phyloP scores from a whole-genome alignment of 2,329 filamentous ascomycete species.

The Microdochium trichocladiopsis region DNA sequence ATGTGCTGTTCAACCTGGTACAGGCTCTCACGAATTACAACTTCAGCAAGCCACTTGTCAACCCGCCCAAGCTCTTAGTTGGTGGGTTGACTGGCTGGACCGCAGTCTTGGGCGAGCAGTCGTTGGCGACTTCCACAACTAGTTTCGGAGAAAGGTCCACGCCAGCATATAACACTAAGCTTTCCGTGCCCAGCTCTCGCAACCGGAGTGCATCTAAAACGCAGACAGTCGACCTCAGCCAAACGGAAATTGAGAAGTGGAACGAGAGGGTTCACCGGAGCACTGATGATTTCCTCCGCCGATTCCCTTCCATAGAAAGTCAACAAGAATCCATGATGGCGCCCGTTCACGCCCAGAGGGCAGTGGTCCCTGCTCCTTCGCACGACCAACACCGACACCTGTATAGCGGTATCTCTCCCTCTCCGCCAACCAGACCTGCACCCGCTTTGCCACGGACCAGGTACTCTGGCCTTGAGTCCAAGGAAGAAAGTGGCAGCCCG shows the following conservation, averaged over 20 bases:
- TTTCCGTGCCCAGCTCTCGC: constrained; percentile 7
- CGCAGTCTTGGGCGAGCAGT: constrained; percentile 68
- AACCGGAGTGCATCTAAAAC: constrained; percentile 35
- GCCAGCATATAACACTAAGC: constrained; percentile 6
- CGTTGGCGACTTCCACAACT: constrained; percentile 38
- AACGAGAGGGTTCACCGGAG: constrained; percentile 55
- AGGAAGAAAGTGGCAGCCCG: constrained; percentile 24
- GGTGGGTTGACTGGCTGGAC: constrained; percentile 86
- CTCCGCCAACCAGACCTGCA: constrained; percentile 58
- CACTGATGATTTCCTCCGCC: constrained; percentile 72
- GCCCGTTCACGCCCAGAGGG: constrained; percentile 12
- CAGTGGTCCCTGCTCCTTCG: constrained; percentile 21
- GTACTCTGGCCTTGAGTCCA: constrained; percentile 64
- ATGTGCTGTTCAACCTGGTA: constrained; percentile 63
- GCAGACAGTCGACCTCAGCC: constrained; percentile 36
- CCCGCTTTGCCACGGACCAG: constrained; percentile 63
- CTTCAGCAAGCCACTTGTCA: constrained; percentile 65
- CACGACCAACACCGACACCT: constrained; percentile 25
- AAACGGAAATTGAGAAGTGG: constrained; percentile 74
- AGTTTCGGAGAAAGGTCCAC: constrained; percentile 5
- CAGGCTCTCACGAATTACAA: constrained; percentile 81
- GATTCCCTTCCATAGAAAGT: constrained; percentile 66
- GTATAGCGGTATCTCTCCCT: constrained; percentile 37
- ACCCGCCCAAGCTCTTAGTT: constrained; percentile 67
- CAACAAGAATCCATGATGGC: constrained; percentile 54